phyloP scores from a whole-genome alignment of 768 basidiomycete genomes.

The Kwoniella shandongensis region DNA sequence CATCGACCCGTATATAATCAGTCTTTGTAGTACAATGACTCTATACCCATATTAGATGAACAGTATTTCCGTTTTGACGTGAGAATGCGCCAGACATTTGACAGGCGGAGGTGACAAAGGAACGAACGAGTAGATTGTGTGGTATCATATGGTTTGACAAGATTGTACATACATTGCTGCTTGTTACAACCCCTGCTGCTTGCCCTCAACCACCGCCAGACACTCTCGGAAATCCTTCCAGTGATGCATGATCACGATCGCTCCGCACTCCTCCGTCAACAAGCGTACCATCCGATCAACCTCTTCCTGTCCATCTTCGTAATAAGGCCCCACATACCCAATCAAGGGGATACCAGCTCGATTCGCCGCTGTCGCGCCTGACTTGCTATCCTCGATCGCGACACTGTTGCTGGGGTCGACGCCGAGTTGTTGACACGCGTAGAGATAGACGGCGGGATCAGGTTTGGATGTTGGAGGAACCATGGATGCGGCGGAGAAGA shows the following conservation, averaged over 20 bases:
- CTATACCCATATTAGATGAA: too few species aligned
- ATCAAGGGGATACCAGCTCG: conserved; percentile 31
- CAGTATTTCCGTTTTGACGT: too few species aligned
- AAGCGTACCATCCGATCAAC: conserved; percentile 16
- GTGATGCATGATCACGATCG: conserved; percentile 25
- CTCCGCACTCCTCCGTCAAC: conserved; percentile 21
- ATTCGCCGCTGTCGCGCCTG: conserved; percentile 36
- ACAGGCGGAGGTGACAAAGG: too few species aligned
- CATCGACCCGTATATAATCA: too few species aligned
- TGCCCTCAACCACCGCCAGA: background rate
- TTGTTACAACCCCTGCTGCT: too few species aligned
- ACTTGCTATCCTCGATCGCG: conserved; percentile 35
- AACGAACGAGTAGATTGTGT: too few species aligned
- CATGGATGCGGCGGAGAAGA: conserved; percentile 35
- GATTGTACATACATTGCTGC: too few species aligned
- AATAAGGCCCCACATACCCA: conserved; percentile 34
- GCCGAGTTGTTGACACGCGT: conserved; percentile 30
- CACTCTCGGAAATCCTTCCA: conserved; percentile 24
- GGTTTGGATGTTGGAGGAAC: conserved; percentile 34
- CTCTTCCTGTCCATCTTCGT: conserved; percentile 29
- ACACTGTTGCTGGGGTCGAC: conserved; percentile 25
- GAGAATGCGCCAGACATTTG: too few species aligned
- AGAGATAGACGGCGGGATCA: conserved; percentile 35
- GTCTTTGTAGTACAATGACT: too few species aligned
- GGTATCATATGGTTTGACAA: too few species aligned